Conservation (phyloP, 1,284 basidiomycete genomes). For the Neolentinus lepideus region DNA sequence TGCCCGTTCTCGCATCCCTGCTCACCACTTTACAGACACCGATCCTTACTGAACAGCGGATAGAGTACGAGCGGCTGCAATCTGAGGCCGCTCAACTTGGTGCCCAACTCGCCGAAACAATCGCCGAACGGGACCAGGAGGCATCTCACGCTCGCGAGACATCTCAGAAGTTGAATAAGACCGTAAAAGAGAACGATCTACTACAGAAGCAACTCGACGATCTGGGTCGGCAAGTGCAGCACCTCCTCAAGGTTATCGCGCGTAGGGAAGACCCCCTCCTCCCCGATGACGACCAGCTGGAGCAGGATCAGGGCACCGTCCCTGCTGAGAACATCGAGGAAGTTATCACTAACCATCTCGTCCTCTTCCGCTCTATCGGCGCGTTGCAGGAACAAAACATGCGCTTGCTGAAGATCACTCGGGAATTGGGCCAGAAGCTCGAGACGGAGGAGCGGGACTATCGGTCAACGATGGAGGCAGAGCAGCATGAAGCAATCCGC, state of each 20-base stretch:
- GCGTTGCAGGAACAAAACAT: slow-evolving; percentile 88
- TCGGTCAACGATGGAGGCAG: slow-evolving; percentile 53
- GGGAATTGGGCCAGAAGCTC: slow-evolving; percentile 75
- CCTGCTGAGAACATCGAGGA: slow-evolving; percentile 59
- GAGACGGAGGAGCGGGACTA: slow-evolving; percentile 72
- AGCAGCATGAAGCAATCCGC: slow-evolving; percentile 75
- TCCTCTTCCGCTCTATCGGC: slow-evolving; percentile 80
- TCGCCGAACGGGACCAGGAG: slow-evolving; percentile 60
- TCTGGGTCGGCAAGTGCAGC: slow-evolving; percentile 81
- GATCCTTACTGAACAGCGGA: slow-evolving; percentile 77
- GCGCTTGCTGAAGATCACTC: slow-evolving; percentile 77
- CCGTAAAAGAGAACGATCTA: slow-evolving; percentile 60
- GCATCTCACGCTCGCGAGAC: slow-evolving; percentile 43
- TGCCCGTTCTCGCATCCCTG: not conserved
- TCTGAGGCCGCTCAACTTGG: slow-evolving; percentile 77
- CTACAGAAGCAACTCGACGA: slow-evolving; percentile 80
- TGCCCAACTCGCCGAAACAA: slow-evolving; percentile 65
- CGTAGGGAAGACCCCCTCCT: slow-evolving; percentile 79
- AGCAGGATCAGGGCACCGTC: slow-evolving; percentile 26
- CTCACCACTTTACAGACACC: slow-evolving; percentile 55
- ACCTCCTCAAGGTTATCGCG: slow-evolving; percentile 73
- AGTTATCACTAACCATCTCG: slow-evolving; percentile 86
- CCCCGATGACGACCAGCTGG: slow-evolving; percentile 65
- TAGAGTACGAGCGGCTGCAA: slow-evolving; percentile 77
- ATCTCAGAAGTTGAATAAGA: slow-evolving; percentile 55